Evolutionary conservation across 306 rosid species (phyloP), one percentile per base, ranked within the genome.

Genomic region (Erythrophleum fordii): DNA sequence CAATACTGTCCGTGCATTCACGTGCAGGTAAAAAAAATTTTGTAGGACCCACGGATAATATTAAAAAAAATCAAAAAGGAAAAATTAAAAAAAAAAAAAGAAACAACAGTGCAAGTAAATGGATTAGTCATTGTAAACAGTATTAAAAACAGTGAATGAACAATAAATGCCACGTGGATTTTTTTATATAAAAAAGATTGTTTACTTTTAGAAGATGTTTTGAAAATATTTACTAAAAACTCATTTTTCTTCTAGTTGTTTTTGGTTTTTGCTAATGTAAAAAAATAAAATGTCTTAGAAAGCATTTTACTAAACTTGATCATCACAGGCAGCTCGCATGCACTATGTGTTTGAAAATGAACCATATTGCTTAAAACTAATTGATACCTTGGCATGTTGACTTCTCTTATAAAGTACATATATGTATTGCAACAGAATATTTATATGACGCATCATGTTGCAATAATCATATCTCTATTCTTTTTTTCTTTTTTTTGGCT

Each of bases 311-410:
- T 82, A 42, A 73, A 20, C 73, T 81, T 75, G 70, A 76, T 69
- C 72, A 46, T 82, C 83, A 79, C 91, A 92, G 95, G 97, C 97
- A 39, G 97, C 99, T 69, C 91, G 99, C 44, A 92, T 95, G 99
- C 92, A 97, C 0, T 93, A 93, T 75, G 49, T 80, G 74, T 68
- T 69, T 81, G 83, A 88, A 80, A 83, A 81, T 42, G 80, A 88
- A 73, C 84, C 97, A 2, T 95, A 86, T 82, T 95, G 99, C 86
- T 82, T 95, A 53, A 95, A 95, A 84, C 77, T 95, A 34, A 95
- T 95, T 39, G 99, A 95, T 75, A 95, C 99, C 99, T 0, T 97
- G 99, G 20, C 99, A 95, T 56, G 99, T 95, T 1, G 99, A 95
- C 85, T 95, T 95, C 85, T 92, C 97, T 17, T 95, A 95, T 25